Base-by-base conservation (phyloP, 345 rosid species). In the Sonneratia alba region DNA sequence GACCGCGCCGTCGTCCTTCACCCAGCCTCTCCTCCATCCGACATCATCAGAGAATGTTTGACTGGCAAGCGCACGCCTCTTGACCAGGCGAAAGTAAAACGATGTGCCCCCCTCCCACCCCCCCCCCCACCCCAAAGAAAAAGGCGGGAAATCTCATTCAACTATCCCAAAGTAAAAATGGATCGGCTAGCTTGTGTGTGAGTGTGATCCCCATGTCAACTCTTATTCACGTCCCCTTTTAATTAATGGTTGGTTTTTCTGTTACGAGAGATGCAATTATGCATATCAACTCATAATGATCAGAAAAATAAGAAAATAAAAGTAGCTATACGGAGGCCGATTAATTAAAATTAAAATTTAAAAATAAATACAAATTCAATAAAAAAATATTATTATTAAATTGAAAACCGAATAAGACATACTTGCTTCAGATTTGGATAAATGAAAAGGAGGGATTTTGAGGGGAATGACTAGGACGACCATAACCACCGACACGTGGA, bases 21-120 rank as follows among this genome's bases (percentile, higher is more conserved):
- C 89, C 49, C 84, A 90, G 83, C 97, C 97, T 22, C 86, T 95
- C n/a, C 97, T 95, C 45, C 86, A 85, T 76, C 83, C 87, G 63
- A 86, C 95, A 64, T 48, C 53, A 6, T 85, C 97, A 8, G 96
- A 93, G 70, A 84, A 80, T 49, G 98, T 91, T 81, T 93, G 86
- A 91, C 73, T 45, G 71, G 67, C 53, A 10, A 51, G n/a, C 22
- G 38, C 38, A 8, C 6, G 18, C 3, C 16, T 3, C 43, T 45
- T 45, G 70, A 24, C 51, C 56, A 36, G 18, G 32, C 49, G 32
- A 24, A 45, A 19, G 70, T 22, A 7, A 13, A 65, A 65, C 19
- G 4, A 65, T 48, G 53, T 15, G 15, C 53, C 14, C 53, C 11
- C 14, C 11, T 11, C 43, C 9, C 32, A 27, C 32, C 32, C 32